Evolutionary conservation across 2,329 filamentous ascomycete species (phyloP), one percentile per base, ranked within the genome.

Genomic region (Xylaria sp.): DNA sequence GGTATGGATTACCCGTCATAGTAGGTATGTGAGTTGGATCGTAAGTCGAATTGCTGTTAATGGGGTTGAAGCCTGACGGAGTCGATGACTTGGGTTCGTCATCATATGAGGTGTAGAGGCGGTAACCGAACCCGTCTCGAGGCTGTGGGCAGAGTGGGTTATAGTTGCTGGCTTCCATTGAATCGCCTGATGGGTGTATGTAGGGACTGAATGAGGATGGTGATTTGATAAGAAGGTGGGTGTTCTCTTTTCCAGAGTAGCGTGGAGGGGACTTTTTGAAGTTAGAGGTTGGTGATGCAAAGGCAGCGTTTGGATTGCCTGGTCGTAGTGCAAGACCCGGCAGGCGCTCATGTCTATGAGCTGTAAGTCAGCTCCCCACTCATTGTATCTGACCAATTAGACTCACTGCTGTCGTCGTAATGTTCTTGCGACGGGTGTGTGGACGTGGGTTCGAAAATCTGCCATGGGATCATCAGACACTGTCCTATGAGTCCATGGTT

Each of bases 291-390:
- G 79, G 72, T 23, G 78, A 77, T 10, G 72, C 69, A 57, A 78
- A 76, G 31, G 74, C 74, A 39, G 82, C 71, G 66, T 81, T 83
- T 18, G 82, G 78, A 59, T 82, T 81, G 10, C 81, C 78, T 41
- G 77, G 75, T 67, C 77, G 73, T 25, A 82, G 73, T 50, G 80
- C 80, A 20, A 84, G 76, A 4, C 78, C 75, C 23, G 81, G 80
- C 41, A 83, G 73, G 20, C 74, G 77, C 23, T 81, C 76, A 77
- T 79, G 67, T 76, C 72, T 73, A 78, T 76, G 66, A 79, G 48
- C 34, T 80, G 66, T 62, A 64, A 71, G 71, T 72, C 63, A 67
- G 55, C 66, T 58, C 50, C 23, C 46, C 41, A 41, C 60, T 67
- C 60, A 63, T 63, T 54, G 39, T 59, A 68, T 73, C 69, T 55